Evolutionary conservation across 2,329 filamentous ascomycete genomes (phyloP).

Genomic region (Sclerotinia glacialis): DNA sequence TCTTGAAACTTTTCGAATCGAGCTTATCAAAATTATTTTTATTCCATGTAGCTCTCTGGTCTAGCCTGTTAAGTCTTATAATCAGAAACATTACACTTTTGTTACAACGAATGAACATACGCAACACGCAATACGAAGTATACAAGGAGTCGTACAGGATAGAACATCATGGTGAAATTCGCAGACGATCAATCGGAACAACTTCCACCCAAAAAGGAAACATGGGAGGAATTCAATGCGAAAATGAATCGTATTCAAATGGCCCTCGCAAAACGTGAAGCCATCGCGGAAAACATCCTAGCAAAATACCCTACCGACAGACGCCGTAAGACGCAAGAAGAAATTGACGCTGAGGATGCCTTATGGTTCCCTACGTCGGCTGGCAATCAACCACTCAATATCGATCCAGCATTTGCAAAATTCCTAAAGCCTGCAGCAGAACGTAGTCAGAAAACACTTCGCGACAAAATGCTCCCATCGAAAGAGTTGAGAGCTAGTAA

Average conservation of each 20-base stretch:
- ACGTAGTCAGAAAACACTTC: slow-evolving; percentile 38
- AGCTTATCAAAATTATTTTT: slow-evolving; percentile 13
- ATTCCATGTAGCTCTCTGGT: no score
- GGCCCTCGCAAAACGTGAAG: slow-evolving; percentile 38
- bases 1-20: slow-evolving; percentile 3
- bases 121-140: slow-evolving; percentile 1
- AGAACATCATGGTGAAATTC: slow-evolving; percentile 15
- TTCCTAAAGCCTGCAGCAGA: slow-evolving; percentile 35
- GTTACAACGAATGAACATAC: slow-evolving; percentile 4
- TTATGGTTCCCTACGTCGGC: slow-evolving; percentile 35
- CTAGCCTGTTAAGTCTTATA: not conserved
- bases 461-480: slow-evolving; percentile 37
- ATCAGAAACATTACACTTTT: not conserved
- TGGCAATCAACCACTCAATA: slow-evolving; percentile 38
- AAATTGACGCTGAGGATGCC: slow-evolving; percentile 39
- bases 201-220: slow-evolving; percentile 29
- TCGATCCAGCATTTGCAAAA: slow-evolving; percentile 34
- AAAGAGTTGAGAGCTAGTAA: slow-evolving; percentile 38
- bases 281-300: slow-evolving; percentile 30
- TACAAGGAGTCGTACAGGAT: not conserved
- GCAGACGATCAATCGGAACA: slow-evolving; percentile 25
- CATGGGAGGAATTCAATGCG: slow-evolving; percentile 36
- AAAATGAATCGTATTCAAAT: slow-evolving; percentile 39
- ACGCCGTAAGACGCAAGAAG: slow-evolving; percentile 35
- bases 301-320: slow-evolving; percentile 36